Evolutionary conservation across 768 basidiomycete genomes (phyloP).

Genomic region (Termitomyces sp.): DNA sequence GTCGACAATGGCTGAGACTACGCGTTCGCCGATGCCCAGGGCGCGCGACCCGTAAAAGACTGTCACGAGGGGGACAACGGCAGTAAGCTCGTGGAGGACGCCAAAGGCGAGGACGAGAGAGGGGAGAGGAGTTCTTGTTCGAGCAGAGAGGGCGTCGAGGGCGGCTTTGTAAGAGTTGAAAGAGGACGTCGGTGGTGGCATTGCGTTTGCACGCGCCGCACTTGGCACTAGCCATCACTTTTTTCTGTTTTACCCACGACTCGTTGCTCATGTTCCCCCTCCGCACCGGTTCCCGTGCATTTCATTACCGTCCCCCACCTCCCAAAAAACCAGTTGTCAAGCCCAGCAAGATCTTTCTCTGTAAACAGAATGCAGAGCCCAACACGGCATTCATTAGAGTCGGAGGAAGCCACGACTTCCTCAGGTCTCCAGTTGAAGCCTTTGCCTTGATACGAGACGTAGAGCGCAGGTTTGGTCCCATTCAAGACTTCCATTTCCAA

Average conservation of each 20-base stretch:
- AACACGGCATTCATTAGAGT: constrained; percentile 1
- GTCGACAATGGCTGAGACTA: constrained; percentile 39
- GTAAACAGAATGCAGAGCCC: neutral
- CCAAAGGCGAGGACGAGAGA: constrained; percentile 77
- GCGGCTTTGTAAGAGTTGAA: constrained; percentile 46
- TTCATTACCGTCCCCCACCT: constrained; percentile 22
- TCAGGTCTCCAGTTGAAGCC: constrained; percentile 43
- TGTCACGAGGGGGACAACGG: constrained; percentile 66
- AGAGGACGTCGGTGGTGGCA: constrained; percentile 17
- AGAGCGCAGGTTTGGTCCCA: constrained; percentile 47
- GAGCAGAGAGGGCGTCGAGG: constrained; percentile 53
- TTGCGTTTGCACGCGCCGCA: neutral
- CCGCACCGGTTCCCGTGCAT: constrained; percentile 1
- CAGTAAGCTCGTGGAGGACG: constrained; percentile 82
- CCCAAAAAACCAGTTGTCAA: constrained; percentile 13
- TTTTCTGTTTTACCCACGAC: constrained; percentile 13
- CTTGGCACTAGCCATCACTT: neutral
- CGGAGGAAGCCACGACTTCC: constrained; percentile 9
- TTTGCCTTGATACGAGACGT: constrained; percentile 46
- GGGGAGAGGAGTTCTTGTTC: constrained; percentile 70
- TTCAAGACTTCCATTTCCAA: constrained; percentile 35
- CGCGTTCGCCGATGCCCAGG: constrained; percentile 61
- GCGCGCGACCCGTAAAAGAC: constrained; percentile 66
- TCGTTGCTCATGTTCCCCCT: constrained; percentile 2
- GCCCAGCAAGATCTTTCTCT: constrained; percentile 16